phyloP scores from a whole-genome alignment of 306 rosid genomes.

The Pterocarpus macrocarpus region DNA sequence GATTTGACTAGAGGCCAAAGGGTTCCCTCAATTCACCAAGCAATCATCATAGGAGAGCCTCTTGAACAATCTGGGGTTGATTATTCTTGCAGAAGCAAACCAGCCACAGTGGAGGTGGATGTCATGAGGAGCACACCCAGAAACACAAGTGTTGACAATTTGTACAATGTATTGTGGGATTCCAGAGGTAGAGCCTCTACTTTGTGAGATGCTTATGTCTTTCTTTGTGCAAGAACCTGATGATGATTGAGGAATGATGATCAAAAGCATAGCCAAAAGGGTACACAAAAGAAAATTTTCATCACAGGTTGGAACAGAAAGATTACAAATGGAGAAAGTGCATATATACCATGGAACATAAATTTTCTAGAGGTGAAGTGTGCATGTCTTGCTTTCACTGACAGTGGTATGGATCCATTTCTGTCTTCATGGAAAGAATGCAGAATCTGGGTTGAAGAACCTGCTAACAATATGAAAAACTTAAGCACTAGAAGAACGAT shows the following conservation, averaged over 20 bases:
- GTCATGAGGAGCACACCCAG: constrained; percentile 64
- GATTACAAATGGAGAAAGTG: not conserved
- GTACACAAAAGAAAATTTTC: not conserved
- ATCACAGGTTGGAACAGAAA: not conserved
- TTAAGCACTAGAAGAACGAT: not conserved
- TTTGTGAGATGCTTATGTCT: constrained; percentile 77
- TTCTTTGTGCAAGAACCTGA: constrained; percentile 61
- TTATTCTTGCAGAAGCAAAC: constrained; percentile 76
- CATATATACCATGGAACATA: constrained; percentile 55
- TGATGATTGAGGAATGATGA: not conserved
- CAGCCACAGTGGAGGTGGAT: constrained; percentile 78
- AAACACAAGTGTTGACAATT: constrained; percentile 72
- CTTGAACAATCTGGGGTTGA: constrained; percentile 67
- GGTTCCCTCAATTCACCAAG: constrained; percentile 71
- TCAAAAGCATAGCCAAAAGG: constrained; percentile 13
- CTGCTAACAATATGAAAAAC: constrained; percentile 39
- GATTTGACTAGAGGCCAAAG: constrained; percentile 53
- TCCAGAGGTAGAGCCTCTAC: constrained; percentile 60
- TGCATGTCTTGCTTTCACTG: constrained; percentile 45
- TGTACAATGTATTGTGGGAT: constrained; percentile 71
- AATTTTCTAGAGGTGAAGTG: constrained; percentile 46
- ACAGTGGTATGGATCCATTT: constrained; percentile 44
- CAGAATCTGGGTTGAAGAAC: constrained; percentile 43
- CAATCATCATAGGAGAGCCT: constrained; percentile 74
- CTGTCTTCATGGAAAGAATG: constrained; percentile 46